Conservation (phyloP, 2,329 filamentous ascomycete species). For the Paecilomyces niveus region DNA sequence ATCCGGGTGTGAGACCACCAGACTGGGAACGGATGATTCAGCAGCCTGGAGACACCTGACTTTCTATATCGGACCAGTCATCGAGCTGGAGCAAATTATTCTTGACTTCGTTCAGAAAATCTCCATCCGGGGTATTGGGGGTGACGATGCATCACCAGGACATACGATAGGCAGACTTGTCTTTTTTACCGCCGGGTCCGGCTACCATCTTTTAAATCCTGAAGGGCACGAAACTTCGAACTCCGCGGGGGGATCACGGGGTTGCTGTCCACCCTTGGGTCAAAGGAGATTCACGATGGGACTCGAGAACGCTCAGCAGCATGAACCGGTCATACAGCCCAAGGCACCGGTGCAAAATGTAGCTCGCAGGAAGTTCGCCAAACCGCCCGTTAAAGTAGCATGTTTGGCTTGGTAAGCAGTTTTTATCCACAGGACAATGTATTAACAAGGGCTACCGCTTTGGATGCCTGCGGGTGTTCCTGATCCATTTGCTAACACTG, state of each 20-base stretch:
- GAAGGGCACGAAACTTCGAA: neutral
- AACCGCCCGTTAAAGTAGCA: conserved; percentile 39
- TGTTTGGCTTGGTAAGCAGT: conserved; percentile 35
- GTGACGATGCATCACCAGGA: neutral
- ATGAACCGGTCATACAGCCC: conserved; percentile 2
- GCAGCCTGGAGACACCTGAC: conserved; percentile 13
- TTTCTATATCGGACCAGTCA: conserved; percentile 24
- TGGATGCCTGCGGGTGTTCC: neutral
- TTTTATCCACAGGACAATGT: neutral
- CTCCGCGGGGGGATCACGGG: neutral
- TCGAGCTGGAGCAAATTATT: conserved; percentile 6
- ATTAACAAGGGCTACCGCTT: neutral
- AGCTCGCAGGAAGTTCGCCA: conserved; percentile 37
- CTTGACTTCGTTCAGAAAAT: neutral
- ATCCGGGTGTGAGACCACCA: neutral
- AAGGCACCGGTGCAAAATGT: conserved; percentile 20
- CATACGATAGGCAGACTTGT: neutral
- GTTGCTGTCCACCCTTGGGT: neutral
- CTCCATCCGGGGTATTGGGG: neutral
- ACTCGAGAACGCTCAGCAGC: conserved; percentile 11
- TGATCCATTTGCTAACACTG: neutral
- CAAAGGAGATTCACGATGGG: conserved; percentile 14
- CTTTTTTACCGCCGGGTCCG: neutral
- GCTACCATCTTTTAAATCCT: neutral
- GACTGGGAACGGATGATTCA: conserved; percentile 21